A percentile compares a stretch with the other conserved stretches of the same genome.
Conservation (phyloP, 164 flowering plant species). For the Kingdonia uniflora region DNA sequence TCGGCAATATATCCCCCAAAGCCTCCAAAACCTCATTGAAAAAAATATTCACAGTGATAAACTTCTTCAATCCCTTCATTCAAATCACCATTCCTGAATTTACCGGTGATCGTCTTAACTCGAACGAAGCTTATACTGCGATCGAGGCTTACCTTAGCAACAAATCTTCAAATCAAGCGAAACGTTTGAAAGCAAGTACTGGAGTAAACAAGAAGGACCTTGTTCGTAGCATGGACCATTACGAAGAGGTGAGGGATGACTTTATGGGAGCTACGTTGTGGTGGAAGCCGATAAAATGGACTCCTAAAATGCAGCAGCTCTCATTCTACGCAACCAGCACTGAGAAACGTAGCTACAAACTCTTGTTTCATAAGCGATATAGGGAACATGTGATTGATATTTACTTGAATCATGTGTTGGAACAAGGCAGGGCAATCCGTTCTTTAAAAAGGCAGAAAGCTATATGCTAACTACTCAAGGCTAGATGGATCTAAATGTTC, state of each 20-base stretch:
- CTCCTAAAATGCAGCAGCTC: neutral
- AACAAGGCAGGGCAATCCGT: conserved; percentile 32
- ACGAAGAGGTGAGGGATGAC: conserved; percentile 38
- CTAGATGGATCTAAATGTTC: conserved; percentile 15
- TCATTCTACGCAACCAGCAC: neutral
- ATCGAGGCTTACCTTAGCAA: conserved; percentile 36
- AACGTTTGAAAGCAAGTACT: conserved; percentile 32
- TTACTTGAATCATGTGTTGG: conserved; percentile 36
- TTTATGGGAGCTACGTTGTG: conserved; percentile 29
- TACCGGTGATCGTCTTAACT: conserved; percentile 17
- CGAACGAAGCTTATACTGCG: conserved; percentile 28
- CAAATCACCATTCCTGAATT: conserved; percentile 27
- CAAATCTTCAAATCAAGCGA: conserved; percentile 23
- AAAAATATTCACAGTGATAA: conserved; percentile 7
- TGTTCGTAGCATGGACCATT: conserved; percentile 42
- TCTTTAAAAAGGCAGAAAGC: conserved; percentile 42
- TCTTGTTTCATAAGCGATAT: conserved; percentile 36
- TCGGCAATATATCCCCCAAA: conserved; percentile 16
- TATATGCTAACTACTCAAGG: conserved; percentile 36
- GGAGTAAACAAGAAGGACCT: conserved; percentile 20
- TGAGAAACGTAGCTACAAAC: conserved; percentile 25
- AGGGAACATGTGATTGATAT: conserved; percentile 30
- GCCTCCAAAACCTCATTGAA: conserved; percentile 2
- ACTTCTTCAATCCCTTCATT: conserved; percentile 13
- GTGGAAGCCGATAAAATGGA: conserved; percentile 24